Evolutionary conservation across 768 basidiomycete species (phyloP).

Genomic region (Phaeotremella skinneri): DNA sequence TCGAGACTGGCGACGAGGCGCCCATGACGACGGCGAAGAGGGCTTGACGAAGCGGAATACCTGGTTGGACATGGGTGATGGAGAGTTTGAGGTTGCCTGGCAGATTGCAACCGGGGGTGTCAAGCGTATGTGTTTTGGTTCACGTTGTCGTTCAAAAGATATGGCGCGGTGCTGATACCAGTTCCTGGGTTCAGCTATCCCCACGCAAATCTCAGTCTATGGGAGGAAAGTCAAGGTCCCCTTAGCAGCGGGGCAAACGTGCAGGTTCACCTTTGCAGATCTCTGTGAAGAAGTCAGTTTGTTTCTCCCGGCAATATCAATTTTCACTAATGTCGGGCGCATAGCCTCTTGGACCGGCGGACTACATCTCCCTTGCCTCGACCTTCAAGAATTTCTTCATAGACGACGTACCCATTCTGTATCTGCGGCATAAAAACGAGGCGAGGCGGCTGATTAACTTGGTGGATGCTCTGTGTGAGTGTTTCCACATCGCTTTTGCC

Average conservation of each 20-base stretch:
- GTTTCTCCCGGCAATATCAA: conserved; percentile 1
- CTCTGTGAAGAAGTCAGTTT: conserved; percentile 75
- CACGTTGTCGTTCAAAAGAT: conserved; percentile 11
- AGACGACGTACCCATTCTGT: conserved; percentile 58
- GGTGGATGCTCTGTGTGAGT: conserved; percentile 62
- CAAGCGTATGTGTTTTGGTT: conserved; percentile 23
- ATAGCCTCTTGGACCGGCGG: conserved; percentile 59
- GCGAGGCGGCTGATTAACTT: conserved; percentile 63
- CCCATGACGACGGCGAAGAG: conserved; percentile 18
- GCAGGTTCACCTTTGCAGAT: conserved; percentile 58
- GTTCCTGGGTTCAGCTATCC: conserved; percentile 10
- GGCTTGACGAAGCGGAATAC: conserved; percentile 3
- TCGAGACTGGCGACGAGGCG: conserved; percentile 56
- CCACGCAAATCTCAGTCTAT: conserved; percentile 56
- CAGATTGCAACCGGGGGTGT: conserved; percentile 7
- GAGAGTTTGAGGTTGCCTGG: conserved; percentile 28
- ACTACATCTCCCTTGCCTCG: conserved; percentile 61
- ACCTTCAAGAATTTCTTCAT: conserved; percentile 59
- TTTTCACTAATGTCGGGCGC: not conserved
- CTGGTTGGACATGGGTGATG: conserved; percentile 22
- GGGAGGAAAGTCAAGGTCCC: conserved; percentile 57
- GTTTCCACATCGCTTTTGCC: too few relatives aligned
- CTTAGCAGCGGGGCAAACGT: conserved; percentile 53
- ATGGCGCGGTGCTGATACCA: conserved; percentile 2
- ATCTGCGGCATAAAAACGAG: conserved; percentile 60